Base-by-base conservation (phyloP, 192 early-diverging fungal genomes). In the Mortierella hygrophila region DNA sequence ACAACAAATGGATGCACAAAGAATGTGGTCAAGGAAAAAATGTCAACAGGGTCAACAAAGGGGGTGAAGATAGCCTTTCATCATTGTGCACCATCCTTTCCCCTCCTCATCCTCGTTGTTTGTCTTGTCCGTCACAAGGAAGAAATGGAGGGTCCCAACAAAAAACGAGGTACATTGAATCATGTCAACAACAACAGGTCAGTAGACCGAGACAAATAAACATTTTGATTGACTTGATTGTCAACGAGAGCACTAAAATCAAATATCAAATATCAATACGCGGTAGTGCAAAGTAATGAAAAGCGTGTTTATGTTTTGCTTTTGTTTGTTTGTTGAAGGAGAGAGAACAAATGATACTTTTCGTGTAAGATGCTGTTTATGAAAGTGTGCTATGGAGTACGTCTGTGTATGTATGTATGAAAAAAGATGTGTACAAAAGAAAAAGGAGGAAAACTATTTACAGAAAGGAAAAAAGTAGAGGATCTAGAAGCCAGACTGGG, bases 401-500 rank as follows among this genome's bases (percentile, higher is more conserved):
- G 42, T 44, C 42, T 44, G 44, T 29, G n/a, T 23, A 65, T 65
- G 26, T 65, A 60, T 26, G 29, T n/a, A n/a, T n/a, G 15, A 60
- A 18, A 11, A 60, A 29, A 2, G 26, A 29, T 65, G 60, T 71
- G 70, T 35, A 23, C 26, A 29, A 40, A 15, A 37, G 10, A 69
- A 69, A 71, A 8, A 16, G 6, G 20, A 18, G 15, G 21, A 42
- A 42, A 71, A 71, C 49, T 70, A 70, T 70, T 70, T 46, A 46
- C 72, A 73, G 72, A 73, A 52, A 35, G 49, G 49, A 52, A 16
- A n/a, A 29, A 13, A 52, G 46, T 16, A n/a, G 23, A 26, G 8
- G 47, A 8, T 49, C 63, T 85, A 85, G 26, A 85, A 85, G 1
- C 83, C 83, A 46, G 83, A 80, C 21, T 85, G 78, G 11, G 83